Evolutionary conservation across 2,329 filamentous ascomycete species (phyloP).

Genomic region (Hawksworthiomyces lignivorus): DNA sequence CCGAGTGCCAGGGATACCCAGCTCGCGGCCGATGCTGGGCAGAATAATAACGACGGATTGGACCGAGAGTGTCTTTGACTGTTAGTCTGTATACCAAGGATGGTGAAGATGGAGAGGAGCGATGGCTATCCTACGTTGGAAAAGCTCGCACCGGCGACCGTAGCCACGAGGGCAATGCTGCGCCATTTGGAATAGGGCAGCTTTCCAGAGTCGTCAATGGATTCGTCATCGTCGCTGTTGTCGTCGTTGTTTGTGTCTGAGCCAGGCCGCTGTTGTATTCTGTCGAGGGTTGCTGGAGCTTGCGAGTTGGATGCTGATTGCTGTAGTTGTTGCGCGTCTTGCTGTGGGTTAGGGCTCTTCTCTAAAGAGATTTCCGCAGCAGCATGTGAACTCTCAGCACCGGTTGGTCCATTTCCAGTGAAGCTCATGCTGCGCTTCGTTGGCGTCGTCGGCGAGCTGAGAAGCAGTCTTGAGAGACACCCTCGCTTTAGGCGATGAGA

Average conservation of each 20-base stretch:
- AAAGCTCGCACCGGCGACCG: slow-evolving; percentile 48
- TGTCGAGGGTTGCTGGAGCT: too few relatives aligned
- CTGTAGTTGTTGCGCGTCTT: too few relatives aligned
- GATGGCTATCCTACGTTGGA: slow-evolving; percentile 35
- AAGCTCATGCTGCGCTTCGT: too few relatives aligned
- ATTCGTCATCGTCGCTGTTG: slow-evolving; percentile 5
- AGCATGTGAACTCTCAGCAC: too few relatives aligned
- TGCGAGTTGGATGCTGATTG: too few relatives aligned
- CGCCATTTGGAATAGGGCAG: slow-evolving; percentile 36
- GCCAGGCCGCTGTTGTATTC: too few relatives aligned
- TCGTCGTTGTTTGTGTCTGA: background rate
- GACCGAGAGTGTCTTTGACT: slow-evolving; percentile 33
- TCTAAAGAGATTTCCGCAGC: too few relatives aligned
- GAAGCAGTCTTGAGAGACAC: too few relatives aligned
- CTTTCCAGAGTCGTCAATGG: slow-evolving; percentile 7
- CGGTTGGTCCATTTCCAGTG: too few relatives aligned
- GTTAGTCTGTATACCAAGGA: background rate
- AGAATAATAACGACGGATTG: slow-evolving; percentile 56
- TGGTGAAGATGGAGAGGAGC: background rate
- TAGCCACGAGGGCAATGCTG: slow-evolving; percentile 47
- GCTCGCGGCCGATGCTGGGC: slow-evolving; percentile 49
- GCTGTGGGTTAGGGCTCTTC: too few relatives aligned
- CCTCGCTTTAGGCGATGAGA: too few relatives aligned
- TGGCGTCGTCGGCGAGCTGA: too few relatives aligned
- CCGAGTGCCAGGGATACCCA: slow-evolving; percentile 49